Evolutionary conservation across 495 filamentous ascomycete genomes (phyloP), one percentile per base, ranked within the genome.

Genomic region (Mycothermus thermophilus): DNA sequence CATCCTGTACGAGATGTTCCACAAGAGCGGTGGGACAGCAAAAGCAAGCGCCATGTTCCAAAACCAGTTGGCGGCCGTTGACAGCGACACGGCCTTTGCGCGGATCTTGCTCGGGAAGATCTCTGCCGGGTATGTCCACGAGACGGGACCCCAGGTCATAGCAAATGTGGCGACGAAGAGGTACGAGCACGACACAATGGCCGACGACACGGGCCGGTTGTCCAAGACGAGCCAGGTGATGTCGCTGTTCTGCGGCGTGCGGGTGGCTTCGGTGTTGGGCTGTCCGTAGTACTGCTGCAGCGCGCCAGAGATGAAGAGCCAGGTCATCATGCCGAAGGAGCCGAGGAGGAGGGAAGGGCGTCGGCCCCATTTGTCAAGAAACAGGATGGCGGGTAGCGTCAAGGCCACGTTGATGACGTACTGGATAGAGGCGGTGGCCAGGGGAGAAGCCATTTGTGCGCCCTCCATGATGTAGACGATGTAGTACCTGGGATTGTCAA

Each of bases 51-150:
- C 54, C 55, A 71, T 72, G 48, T 80, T 79, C 60, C 77, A 80
- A 56, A 75, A 77, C 74, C 77, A 81, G 18, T 72, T 79, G 17
- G 75, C 74, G 0, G 78, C 69, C 0, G 78, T 80, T 0, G 74
- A 70, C 10, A 75, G 58, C 1, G 66, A 64, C 57, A 83, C 80
- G 3, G 76, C 78, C 46, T 74, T 67, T 5, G 72, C 71, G 4
- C 80, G 74, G n/a, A 83, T 64, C 48, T 80, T 75, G 5, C 79
- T 60, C 0, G 82, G 82, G 54, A 77, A 82, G 17, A 77, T 79
- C 52, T 90, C 83, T 3, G 82, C 80, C 0, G 75, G 76, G 52
- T 92, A 88, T 3, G 80, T 85, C 57, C 84, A 87, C 0, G 80
- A 78, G 0, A 84, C 80, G 0, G 83, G 80, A 0, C 82, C 80